These are phyloP conservation scores for Ascomycota sp. DNA, from an alignment of 2,329 filamentous ascomycete species.

Conservation along the genomic window DNA sequence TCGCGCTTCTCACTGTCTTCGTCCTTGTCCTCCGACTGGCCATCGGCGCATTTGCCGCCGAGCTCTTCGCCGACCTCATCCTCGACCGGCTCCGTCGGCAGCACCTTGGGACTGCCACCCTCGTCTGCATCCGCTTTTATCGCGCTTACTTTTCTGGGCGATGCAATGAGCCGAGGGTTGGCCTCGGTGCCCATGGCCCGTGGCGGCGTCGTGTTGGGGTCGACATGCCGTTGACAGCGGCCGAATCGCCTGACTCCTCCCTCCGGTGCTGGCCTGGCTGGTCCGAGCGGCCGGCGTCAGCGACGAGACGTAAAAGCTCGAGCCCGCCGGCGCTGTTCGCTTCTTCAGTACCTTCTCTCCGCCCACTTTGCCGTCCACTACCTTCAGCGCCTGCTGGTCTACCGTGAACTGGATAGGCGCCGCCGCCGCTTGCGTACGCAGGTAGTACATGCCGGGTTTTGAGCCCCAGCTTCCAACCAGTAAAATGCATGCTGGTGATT, in stretches of 20 bases:
- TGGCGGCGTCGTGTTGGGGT: constrained; percentile 50
- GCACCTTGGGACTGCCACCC: constrained; percentile 57
- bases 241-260: constrained; percentile 24
- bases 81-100: constrained; percentile 50
- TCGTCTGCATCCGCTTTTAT: constrained; percentile 65
- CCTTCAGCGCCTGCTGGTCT: constrained; percentile 83
- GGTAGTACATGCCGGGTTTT: constrained; percentile 99
- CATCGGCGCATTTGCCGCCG: constrained; percentile 20
- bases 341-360: constrained; percentile 48
- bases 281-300: constrained; percentile 44
- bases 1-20: constrained; percentile 56
- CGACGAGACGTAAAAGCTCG: constrained; percentile 34
- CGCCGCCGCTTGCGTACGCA: constrained; percentile 90
- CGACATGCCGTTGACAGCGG: constrained; percentile 38
- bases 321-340: constrained; percentile 36
- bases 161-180: constrained; percentile 23
- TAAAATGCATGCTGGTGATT: constrained; percentile 98
- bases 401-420: constrained; percentile 98
- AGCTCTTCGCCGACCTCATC: constrained; percentile 43
- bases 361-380: constrained; percentile 61
- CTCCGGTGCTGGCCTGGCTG: constrained; percentile 43
- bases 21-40: constrained; percentile 54
- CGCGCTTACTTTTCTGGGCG: constrained; percentile 39
- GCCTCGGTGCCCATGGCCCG: constrained; percentile 20
- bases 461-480: constrained; percentile 95